Percentiles rank a stretch among this genome's conserved stretches.
These are phyloP conservation scores for Fraxinus excelsior DNA, from an alignment of 257 asterid species.

Conservation along the genomic window DNA sequence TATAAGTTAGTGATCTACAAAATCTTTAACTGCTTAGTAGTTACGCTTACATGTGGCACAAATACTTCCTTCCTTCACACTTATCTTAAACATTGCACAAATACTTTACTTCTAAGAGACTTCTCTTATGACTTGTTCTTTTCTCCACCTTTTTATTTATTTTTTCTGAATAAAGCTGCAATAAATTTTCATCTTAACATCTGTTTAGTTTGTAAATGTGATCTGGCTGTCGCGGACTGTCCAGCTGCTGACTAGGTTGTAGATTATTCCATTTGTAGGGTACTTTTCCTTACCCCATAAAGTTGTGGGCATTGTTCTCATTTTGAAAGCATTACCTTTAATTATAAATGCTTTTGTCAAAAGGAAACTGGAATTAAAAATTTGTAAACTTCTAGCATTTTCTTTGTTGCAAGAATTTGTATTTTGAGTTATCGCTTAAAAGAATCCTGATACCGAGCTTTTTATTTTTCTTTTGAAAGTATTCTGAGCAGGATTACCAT, in stretches of 20 bases:
- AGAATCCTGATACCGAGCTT: not conserved
- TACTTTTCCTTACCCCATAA: not conserved
- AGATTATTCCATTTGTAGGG: not conserved
- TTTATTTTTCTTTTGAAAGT: not conserved
- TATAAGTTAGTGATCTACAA: not conserved
- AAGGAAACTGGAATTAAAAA: not conserved
- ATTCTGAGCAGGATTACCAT: constrained; percentile 4
- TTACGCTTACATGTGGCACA: too few species aligned
- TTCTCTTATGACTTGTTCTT: too few species aligned
- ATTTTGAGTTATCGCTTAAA: constrained; percentile 4
- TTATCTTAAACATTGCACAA: too few species aligned
- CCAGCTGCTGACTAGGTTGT: not conserved
- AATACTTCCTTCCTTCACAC: too few species aligned
- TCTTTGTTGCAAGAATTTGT: not conserved
- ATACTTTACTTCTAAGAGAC: too few species aligned
- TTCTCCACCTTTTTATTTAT: too few species aligned
- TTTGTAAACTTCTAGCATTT: not conserved
- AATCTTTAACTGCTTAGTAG: not conserved
- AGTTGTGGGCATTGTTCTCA: not conserved
- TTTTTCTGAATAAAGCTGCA: too few species aligned
- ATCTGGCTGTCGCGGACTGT: too few species aligned
- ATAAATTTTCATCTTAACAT: too few species aligned
- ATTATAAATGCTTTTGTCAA: not conserved
- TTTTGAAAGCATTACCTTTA: not conserved
- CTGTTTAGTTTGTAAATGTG: too few species aligned